Evolutionary conservation across 192 early-diverging fungal species (phyloP), one percentile per base, ranked within the genome.

Genomic region (Obelidium mucronatum): DNA sequence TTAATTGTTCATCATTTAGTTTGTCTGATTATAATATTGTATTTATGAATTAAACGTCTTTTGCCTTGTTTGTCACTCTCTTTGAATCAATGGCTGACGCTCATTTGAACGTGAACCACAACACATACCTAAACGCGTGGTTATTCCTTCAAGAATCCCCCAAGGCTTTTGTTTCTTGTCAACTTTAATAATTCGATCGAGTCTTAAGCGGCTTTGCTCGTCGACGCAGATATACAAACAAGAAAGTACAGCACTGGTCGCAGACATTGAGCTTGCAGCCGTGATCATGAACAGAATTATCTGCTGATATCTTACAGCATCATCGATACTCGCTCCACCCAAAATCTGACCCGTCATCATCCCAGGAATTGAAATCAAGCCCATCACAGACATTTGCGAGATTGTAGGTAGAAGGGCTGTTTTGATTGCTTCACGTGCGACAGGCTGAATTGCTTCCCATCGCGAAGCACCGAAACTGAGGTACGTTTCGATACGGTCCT

Each of bases 271-370:
- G 6, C 88, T 87, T n/a, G 89, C 88, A 0, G 93, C 90, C 22
- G 88, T 87, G 28, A 96, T 91, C 91, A 96, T 92, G 75, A 94
- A 95, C 86, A 94, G 89, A 56, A 96, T 91, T 58, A 94, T 91
- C 70, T 92, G 90, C 78, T 94, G 93, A 70, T 93, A 94, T 58
- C 89, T 83, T n/a, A 90, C 91, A 0, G 95, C 94, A 52, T 93
- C 87, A 70, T 89, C 85, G 34, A 94, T 90, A 6, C 90, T 84
- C 0, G 93, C 89, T 37, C 95, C 95, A n/a, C 91, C 93, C 59
- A 96, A 86, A 51, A 95, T 87, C 75, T 94, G 93, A 34, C 95
- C 95, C 0, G 91, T 93, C 95, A 96, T 94, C 67, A 78, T 78
- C n/a, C 73, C 94, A 0, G 94, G 94, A 58, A 96, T 96, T 17